A percentile compares a stretch with the other conserved stretches of the same genome.
phyloP scores from a whole-genome alignment of 208 protist species.

The Acanthamoeba castellanii region DNA sequence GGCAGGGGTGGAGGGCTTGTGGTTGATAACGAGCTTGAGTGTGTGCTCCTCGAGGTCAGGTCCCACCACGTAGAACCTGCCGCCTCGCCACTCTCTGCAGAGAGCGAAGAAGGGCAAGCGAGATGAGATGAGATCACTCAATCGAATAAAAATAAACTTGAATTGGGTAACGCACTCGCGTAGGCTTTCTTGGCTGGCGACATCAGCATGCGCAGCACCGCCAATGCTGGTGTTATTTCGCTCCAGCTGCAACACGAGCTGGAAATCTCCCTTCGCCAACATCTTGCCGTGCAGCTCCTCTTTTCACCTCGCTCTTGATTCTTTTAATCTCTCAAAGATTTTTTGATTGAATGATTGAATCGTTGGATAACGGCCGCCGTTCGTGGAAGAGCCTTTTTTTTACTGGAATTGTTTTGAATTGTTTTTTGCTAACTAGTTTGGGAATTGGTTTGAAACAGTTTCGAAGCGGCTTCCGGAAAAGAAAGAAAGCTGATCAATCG shows the following conservation, averaged over 20 bases:
- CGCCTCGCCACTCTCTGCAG: not conserved
- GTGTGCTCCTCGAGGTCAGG: conserved; percentile 5
- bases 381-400: too few relatives aligned
- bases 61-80: not conserved
- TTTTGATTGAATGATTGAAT: too few relatives aligned
- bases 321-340: too few relatives aligned
- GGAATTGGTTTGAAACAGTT: too few relatives aligned
- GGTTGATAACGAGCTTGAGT: not conserved
- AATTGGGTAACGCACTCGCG: not conserved
- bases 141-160: not conserved
- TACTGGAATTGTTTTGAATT: too few relatives aligned
- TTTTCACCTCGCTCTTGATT: too few relatives aligned
- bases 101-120: not conserved
- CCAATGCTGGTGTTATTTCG: not conserved
- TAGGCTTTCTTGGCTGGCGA: not conserved
- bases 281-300: not conserved
- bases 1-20: not conserved
- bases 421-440: too few relatives aligned
- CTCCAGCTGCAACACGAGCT: not conserved
- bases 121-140: not conserved
- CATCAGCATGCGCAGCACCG: too few relatives aligned
- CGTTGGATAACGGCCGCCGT: too few relatives aligned
- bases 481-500: not conserved
- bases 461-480: too few relatives aligned
- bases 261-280: not conserved